Evolutionary conservation across 148 eudicot species (phyloP), one percentile per base, ranked within the genome.

Genomic region (Chenopodium quinoa): DNA sequence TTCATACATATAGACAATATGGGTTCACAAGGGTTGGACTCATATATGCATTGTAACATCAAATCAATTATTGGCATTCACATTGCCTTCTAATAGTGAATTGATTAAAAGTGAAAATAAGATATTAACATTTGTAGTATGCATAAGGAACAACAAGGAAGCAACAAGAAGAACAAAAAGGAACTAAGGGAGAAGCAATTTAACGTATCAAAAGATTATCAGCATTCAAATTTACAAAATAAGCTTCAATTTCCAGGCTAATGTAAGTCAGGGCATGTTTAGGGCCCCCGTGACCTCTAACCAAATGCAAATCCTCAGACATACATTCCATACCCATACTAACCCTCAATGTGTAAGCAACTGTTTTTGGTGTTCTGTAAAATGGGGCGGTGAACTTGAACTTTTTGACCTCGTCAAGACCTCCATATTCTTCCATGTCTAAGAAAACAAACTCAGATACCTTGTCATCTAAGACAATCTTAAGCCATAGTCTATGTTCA

Each of bases 241-340:
- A 86, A 60, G 90, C 88, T 85, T 93, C 92, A 64, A 78, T 88
- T 79, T 83, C 92, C 46, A 85, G 83, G 81, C 92, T 88, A 75
- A 95, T 88, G 76, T 82, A 84, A 56, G 84, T 74, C 14, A 92
- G 78, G 67, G 86, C 90, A 78, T 75, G 80, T 75, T 89, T 88
- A 71, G 98, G 99, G 9, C 97, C 97, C 56, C 90, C 86, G 29
- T 78, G 75, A 17, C 86, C 83, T 62, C 88, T 87, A 52, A 76
- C 77, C 77, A 71, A n/a, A 80, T 48, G 40, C 77, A 79, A 47
- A 37, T 87, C 84, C 82, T 86, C 91, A 14, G 86, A 83, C 75
- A 76, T 72, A 83, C 97, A 91, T 84, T 95, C 97, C 82, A 93
- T 84, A 48, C 91, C 95, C 40, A 93, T 74, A 79, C 78, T 81